These are phyloP conservation scores for Neurospora pannonica DNA, from an alignment of 495 filamentous ascomycete genomes.

Conservation along the genomic window DNA sequence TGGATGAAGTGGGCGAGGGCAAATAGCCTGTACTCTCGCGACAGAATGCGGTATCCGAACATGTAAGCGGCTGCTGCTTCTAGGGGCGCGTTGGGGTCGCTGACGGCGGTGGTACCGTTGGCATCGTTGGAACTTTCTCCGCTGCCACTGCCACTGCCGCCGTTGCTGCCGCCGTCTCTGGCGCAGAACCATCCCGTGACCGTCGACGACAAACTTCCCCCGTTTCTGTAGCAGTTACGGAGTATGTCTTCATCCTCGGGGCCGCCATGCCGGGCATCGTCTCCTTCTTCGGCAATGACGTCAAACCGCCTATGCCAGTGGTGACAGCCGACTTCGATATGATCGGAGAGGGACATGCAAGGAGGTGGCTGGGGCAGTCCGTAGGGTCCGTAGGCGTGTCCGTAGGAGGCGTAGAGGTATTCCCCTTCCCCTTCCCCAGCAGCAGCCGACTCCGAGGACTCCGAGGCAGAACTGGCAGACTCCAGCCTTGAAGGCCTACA, in stretches of 20 bases:
- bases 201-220: not conserved
- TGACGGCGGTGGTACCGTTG: not conserved
- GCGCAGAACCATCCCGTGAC: not conserved
- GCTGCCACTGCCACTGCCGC: no score
- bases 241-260: not conserved
- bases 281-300: not conserved
- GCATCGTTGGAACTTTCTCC: not conserved
- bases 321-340: not conserved
- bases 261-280: not conserved
- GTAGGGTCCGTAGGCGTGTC: not conserved
- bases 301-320: not conserved
- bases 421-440: not conserved
- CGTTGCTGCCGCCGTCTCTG: not conserved
- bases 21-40: not conserved
- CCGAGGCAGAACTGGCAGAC: not conserved
- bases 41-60: not conserved
- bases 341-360: not conserved
- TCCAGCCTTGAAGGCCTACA: not conserved
- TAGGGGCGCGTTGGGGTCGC: not conserved
- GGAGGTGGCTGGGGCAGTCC: not conserved
- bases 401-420: not conserved
- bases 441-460: not conserved
- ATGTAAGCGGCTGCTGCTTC: not conserved
- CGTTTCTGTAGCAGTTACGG: not conserved
- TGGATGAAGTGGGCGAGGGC: not conserved